phyloP scores from a whole-genome alignment of 2,329 filamentous ascomycete species.

The Monilinia polystroma region DNA sequence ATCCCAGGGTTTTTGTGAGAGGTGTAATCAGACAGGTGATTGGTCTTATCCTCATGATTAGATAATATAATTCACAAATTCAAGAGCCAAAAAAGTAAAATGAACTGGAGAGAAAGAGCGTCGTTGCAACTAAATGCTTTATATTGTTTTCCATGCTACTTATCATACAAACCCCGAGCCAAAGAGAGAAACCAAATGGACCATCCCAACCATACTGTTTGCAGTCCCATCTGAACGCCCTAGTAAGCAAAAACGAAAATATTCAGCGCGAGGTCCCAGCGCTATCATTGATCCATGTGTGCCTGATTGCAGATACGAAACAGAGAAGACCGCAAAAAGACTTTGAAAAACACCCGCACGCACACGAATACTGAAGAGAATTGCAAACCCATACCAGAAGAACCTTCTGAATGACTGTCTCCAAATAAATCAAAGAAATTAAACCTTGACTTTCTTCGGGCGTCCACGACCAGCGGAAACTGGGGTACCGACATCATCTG shows the following conservation, averaged over 20 bases:
- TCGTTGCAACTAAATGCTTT: not conserved
- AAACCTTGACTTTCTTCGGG: slow-evolving; percentile 21
- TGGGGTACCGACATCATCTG: slow-evolving; percentile 17
- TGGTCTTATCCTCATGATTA: not conserved
- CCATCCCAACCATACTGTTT: slow-evolving; percentile 6
- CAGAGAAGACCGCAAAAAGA: not conserved
- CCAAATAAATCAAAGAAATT: not conserved
- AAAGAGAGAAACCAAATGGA: slow-evolving; percentile 5
- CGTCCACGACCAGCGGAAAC: slow-evolving; percentile 18
- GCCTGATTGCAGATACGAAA: not conserved
- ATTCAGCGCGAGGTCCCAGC: not conserved
- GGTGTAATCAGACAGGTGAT: not conserved
- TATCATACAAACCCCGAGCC: slow-evolving; percentile 11
- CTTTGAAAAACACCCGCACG: not conserved
- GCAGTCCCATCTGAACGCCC: slow-evolving; percentile 2
- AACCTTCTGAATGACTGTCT: not conserved
- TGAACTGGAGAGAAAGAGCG: not conserved
- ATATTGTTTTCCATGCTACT: not conserved
- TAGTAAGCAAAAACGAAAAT: slow-evolving; percentile 8
- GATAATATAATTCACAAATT: not conserved
- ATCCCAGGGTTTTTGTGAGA: not conserved
- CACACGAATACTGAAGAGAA: not conserved
- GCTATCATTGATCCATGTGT: not conserved
- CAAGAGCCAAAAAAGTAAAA: not conserved
- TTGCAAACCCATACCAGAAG: not conserved